Evolutionary conservation across 371 early-diverging fungal species (phyloP).

Genomic region (Rhizopus microsporus): DNA sequence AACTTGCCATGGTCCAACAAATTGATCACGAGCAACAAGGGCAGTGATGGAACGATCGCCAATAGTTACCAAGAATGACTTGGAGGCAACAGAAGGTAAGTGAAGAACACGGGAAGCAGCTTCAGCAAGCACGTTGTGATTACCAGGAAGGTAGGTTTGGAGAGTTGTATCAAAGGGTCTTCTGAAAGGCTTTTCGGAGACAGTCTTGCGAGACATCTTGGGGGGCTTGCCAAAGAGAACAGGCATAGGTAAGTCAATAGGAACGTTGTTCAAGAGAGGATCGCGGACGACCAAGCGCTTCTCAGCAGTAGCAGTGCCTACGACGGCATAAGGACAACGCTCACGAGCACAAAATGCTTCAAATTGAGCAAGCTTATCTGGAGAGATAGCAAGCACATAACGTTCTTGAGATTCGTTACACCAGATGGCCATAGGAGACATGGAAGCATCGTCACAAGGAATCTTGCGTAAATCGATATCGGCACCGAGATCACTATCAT

Average conservation of each 20-base stretch:
- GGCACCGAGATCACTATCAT: constrained; percentile 92
- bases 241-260: constrained; percentile 94
- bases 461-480: constrained; percentile 86
- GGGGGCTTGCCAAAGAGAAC: constrained; percentile 96
- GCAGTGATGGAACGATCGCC: constrained; percentile 96
- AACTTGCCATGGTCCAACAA: constrained; percentile 97
- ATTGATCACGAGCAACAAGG: constrained; percentile 92
- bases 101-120: constrained; percentile 79
- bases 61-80: constrained; percentile 95
- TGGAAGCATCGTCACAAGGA: constrained; percentile 83
- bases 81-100: constrained; percentile 89
- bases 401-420: constrained; percentile 98
- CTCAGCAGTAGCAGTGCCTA: constrained; percentile 89
- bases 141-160: constrained; percentile 54
- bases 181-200: constrained; percentile 54
- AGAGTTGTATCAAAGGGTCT: constrained; percentile 67
- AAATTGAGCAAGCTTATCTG: constrained; percentile 69
- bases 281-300: constrained; percentile 83
- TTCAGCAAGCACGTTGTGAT: constrained; percentile 51
- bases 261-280: constrained; percentile 59
- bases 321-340: constrained; percentile 90
- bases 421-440: constrained; percentile 99
- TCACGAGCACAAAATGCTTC: constrained; percentile 84
- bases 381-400: constrained; percentile 88
- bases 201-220: constrained; percentile 83